A percentile compares a stretch with the other conserved stretches of the same genome.
phyloP scores from a whole-genome alignment of 768 basidiomycete genomes.

The Hypholoma fasciculare region DNA sequence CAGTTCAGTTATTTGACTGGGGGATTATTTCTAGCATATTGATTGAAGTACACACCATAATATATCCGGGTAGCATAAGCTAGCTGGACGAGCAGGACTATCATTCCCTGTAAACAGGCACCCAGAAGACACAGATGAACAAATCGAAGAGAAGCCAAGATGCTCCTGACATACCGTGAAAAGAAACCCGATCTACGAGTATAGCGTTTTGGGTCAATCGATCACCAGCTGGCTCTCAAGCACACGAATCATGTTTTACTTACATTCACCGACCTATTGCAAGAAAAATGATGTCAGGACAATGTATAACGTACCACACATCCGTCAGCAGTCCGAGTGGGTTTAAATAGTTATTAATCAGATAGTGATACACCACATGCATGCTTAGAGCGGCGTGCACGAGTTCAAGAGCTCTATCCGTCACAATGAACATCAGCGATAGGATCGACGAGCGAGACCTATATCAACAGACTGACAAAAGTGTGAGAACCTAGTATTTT shows the following conservation, averaged over 20 bases:
- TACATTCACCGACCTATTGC: constrained; percentile 4
- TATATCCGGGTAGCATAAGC: constrained; percentile 8
- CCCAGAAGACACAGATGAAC: too few species aligned
- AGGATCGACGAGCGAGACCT: not conserved
- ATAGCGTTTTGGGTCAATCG: too few species aligned
- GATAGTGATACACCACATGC: constrained; percentile 7
- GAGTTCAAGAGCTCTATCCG: not conserved
- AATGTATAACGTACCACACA: not conserved
- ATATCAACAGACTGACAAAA: constrained; percentile 1
- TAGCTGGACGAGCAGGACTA: constrained; percentile 7
- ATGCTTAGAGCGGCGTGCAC: constrained; percentile 5
- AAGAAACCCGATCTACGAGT: not conserved
- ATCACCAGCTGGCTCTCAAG: too few species aligned
- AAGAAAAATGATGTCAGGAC: not conserved
- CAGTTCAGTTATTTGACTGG: too few species aligned
- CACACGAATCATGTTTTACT: not conserved
- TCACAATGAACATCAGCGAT: not conserved
- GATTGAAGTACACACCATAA: not conserved
- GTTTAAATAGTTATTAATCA: not conserved
- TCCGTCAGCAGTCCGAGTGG: constrained; percentile 1
- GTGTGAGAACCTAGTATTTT: not conserved
- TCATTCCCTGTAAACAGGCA: not conserved
- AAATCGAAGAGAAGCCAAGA: too few species aligned
- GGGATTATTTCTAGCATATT: too few species aligned
- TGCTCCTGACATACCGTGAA: not conserved